Base-by-base conservation (phyloP, 306 rosid species). In the Castanea crenata region DNA sequence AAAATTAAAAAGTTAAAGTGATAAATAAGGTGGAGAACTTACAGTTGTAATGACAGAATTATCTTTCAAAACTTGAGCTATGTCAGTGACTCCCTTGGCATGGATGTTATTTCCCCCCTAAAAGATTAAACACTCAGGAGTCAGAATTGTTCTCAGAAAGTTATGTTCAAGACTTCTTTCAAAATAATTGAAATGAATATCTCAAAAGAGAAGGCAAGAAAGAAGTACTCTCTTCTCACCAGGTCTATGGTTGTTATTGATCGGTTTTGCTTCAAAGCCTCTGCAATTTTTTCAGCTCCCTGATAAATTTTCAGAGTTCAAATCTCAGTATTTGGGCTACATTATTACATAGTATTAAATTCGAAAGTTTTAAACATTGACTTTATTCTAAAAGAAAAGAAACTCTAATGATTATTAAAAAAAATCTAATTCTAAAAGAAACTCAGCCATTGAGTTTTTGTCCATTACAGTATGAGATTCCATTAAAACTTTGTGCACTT, bases 91-190 rank as follows among this genome's bases (percentile, higher is more conserved):
- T 76, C 99, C 99, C 74, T 51, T 85, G 18, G 85, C 91, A 41
- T 76, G 98, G 67, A 95, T 92, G 85, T 95, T 95, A 87, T 91
- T 91, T 78, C 99, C 99, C 15, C 97, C 99, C 99, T 95, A 86
- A 62, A 81, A 85, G 73, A 81, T 73, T 44, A 71, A 62, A 44
- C 34, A 72, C 81, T 63, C 73, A 74, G 83, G 78, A 83, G 81
- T 69, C 73, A 77, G 83, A 80, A 83, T 85, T 69, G 55, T 79
- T 69, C 71, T 61, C 75, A 64, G 65, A 54, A 74, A 55, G 31
- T 77, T 46, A 23, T 8, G 35, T 63, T 32, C 31, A 56, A 14
- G 64, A 56, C 15, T 51, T 38, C 20, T 27, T 55, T 14, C 23
- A 1, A 55, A 70, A 41, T 5, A 41, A 61, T 41, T 57, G 57